Percentiles rank a stretch among this genome's conserved stretches.
phyloP scores from a whole-genome alignment of 2,329 filamentous ascomycete genomes.

The Teratosphaeria epicoccoides region DNA sequence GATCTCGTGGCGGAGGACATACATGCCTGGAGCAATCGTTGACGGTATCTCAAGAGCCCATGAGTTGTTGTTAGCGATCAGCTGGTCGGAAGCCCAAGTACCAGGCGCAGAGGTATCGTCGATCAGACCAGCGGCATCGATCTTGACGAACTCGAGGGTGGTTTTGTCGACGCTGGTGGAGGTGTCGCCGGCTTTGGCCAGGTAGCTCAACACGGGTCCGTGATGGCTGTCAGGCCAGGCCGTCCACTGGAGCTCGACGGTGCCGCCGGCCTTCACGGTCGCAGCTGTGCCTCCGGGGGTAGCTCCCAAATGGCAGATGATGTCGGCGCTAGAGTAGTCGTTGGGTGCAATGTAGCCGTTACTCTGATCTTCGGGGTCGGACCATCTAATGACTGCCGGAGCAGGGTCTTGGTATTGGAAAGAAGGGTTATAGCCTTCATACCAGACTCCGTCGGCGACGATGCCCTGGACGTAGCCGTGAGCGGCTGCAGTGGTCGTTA shows the following conservation, averaged over 20 bases:
- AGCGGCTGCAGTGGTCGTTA: slow-evolving; percentile 27
- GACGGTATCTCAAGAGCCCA: slow-evolving; percentile 33
- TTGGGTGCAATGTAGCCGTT: slow-evolving; percentile 22
- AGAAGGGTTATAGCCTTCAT: slow-evolving; percentile 34
- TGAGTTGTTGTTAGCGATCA: slow-evolving; percentile 38
- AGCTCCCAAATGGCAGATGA: slow-evolving; percentile 42
- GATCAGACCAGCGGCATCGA: slow-evolving; percentile 46
- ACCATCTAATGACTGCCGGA: slow-evolving; percentile 44
- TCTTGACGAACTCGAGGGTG: slow-evolving; percentile 53
- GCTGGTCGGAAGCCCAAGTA: slow-evolving; percentile 46
- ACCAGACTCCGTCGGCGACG: slow-evolving; percentile 38
- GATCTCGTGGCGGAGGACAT: slow-evolving; percentile 50
- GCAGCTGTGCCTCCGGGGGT: slow-evolving; percentile 42
- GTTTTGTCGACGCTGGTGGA: slow-evolving; percentile 43
- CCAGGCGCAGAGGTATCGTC: slow-evolving; percentile 31
- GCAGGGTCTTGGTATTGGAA: slow-evolving; percentile 30
- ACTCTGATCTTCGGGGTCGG: slow-evolving; percentile 37
- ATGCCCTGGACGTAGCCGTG: slow-evolving; percentile 38
- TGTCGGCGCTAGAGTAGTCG: slow-evolving; percentile 16
- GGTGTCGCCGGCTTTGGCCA: slow-evolving; percentile 38
- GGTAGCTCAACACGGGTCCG: slow-evolving; percentile 54
- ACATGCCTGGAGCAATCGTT: slow-evolving; percentile 43
- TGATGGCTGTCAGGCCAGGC: slow-evolving; percentile 56
- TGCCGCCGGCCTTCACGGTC: slow-evolving; percentile 50
- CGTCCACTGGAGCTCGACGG: slow-evolving; percentile 51